These are phyloP conservation scores for Cutaneotrichosporon dermatis DNA, from an alignment of 1,284 basidiomycete species.

Conservation along the genomic window DNA sequence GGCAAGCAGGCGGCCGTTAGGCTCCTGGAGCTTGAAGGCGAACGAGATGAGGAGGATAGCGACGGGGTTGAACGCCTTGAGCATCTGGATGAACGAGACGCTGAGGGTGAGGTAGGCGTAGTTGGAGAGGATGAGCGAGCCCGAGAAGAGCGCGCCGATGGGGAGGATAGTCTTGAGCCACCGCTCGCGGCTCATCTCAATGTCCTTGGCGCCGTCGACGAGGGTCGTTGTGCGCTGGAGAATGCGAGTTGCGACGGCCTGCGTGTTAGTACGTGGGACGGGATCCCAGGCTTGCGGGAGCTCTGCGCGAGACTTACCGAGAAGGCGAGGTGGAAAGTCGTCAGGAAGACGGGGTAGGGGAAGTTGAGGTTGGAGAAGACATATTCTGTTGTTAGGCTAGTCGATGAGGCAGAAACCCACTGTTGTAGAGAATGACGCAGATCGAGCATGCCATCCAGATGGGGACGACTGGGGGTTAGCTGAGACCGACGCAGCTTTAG, in stretches of 20 bases:
- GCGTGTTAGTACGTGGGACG: conserved; percentile 21
- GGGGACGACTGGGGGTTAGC: conserved; percentile 39
- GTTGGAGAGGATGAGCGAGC: conserved; percentile 85
- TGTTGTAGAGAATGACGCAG: conserved; percentile 95
- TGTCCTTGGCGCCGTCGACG: conserved; percentile 82
- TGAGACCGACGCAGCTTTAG: too few species aligned
- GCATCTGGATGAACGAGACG: conserved; percentile 96
- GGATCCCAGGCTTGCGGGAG: too few species aligned
- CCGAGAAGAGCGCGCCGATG: conserved; percentile 87
- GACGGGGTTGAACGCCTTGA: conserved; percentile 97
- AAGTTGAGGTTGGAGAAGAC: conserved; percentile 78
- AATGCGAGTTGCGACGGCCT: conserved; percentile 84
- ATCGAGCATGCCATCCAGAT: conserved; percentile 78
- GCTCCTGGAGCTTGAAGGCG: conserved; percentile 81
- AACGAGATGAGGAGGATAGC: conserved; percentile 94
- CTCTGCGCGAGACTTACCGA: conserved; percentile 56
- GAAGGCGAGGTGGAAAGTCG: conserved; percentile 80
- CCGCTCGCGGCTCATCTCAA: conserved; percentile 75
- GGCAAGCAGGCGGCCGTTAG: conserved; percentile 68
- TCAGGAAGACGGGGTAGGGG: conserved; percentile 78
- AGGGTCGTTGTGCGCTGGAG: conserved; percentile 82
- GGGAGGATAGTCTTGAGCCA: conserved; percentile 86
- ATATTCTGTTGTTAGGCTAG: conserved; percentile 53
- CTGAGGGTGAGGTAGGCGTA: conserved; percentile 89
- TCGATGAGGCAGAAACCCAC: conserved; percentile 16